phyloP scores from a whole-genome alignment of 163 green algal species.

The Volvox carteri region DNA sequence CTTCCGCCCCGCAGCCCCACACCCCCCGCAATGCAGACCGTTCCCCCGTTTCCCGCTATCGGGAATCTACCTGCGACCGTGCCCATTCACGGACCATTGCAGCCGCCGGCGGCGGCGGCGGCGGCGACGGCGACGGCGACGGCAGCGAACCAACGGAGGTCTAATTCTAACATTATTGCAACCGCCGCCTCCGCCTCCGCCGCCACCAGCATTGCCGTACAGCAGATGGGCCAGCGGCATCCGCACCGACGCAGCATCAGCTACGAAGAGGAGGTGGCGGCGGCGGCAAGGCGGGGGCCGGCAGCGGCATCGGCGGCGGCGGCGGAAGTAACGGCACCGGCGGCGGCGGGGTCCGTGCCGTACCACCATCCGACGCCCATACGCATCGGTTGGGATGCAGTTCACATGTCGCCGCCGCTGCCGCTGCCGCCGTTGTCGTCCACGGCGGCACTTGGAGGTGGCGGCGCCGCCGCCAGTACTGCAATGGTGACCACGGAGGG shows the following conservation, averaged over 20 bases:
- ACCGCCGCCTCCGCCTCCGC: too few relatives aligned
- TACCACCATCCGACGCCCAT: not conserved
- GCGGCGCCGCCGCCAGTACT: not conserved
- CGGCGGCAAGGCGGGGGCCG: not conserved
- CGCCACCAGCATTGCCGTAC: not conserved
- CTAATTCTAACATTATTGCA: too few relatives aligned
- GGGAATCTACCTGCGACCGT: too few relatives aligned
- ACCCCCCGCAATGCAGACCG: too few relatives aligned
- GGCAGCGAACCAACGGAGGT: too few relatives aligned
- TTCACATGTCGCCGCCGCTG: not conserved
- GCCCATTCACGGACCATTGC: too few relatives aligned
- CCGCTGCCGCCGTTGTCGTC: not conserved
- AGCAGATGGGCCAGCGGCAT: not conserved
- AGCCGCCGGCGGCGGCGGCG: not conserved
- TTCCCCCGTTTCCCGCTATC: too few relatives aligned
- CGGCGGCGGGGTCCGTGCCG: not conserved
- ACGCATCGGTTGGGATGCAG: not conserved
- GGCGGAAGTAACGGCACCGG: too few relatives aligned
- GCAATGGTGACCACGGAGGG: not conserved
- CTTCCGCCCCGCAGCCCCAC: not conserved
- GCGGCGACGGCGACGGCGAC: not conserved
- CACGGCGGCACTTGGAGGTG: not conserved
- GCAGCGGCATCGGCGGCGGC: not conserved
- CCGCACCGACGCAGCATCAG: not conserved
- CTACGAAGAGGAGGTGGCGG: not conserved